Evolutionary conservation across 1,139 yeast genomes (phyloP).

Genomic region (Waltiozyma sp.): DNA sequence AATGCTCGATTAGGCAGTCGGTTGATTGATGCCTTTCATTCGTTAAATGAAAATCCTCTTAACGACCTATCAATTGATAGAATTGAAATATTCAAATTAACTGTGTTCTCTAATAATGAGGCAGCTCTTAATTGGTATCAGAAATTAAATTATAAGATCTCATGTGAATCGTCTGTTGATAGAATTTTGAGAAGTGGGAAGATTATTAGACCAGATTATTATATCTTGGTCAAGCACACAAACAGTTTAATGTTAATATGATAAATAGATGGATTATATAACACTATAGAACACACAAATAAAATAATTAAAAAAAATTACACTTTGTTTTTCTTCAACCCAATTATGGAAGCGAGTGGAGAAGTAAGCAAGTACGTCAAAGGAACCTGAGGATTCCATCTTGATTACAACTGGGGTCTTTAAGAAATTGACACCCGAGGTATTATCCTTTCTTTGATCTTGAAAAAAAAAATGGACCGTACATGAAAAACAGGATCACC

Average conservation of each 20-base stretch:
- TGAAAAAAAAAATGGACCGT: no score
- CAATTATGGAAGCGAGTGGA: no score
- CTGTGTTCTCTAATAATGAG: slow-evolving; percentile 40
- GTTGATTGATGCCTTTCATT: slow-evolving; percentile 4
- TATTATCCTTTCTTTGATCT: no score
- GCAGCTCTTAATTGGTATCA: slow-evolving; percentile 35
- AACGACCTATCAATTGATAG: background rate
- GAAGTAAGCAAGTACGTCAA: no score
- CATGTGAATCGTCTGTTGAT: slow-evolving; percentile 36
- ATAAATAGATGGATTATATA: background rate
- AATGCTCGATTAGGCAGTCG: slow-evolving; percentile 2
- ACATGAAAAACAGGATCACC: no score
- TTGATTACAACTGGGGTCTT: no score
- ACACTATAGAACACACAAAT: no score
- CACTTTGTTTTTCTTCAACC: no score
- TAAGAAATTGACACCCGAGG: no score
- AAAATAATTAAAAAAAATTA: no score
- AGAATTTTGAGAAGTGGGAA: slow-evolving; percentile 29
- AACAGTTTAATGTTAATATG: background rate
- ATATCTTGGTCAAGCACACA: slow-evolving; percentile 18
- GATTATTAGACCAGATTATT: slow-evolving; percentile 31
- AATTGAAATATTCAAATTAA: slow-evolving; percentile 22
- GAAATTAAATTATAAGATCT: slow-evolving; percentile 27
- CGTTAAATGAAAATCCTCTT: background rate
- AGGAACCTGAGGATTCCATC: no score